These are phyloP conservation scores for Populus simonii DNA, from an alignment of 345 rosid species.

Conservation along the genomic window DNA sequence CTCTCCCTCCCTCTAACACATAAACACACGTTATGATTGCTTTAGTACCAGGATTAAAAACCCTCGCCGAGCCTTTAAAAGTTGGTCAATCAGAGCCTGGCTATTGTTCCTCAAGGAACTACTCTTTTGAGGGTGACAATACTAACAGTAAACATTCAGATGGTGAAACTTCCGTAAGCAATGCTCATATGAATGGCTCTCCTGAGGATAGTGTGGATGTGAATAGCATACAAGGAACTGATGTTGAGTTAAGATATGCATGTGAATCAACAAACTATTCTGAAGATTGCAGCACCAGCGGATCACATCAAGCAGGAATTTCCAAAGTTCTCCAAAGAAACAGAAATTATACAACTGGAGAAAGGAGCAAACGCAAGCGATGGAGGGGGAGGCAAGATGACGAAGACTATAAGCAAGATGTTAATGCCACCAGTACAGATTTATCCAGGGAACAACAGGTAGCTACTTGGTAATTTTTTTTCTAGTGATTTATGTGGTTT, in stretches of 20 bases:
- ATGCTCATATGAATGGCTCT: conserved; percentile 36
- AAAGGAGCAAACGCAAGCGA: conserved; percentile 81
- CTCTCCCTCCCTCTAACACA: neutral
- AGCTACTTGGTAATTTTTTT: conserved; percentile 8
- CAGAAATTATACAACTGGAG: conserved; percentile 49
- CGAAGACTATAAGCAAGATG: conserved; percentile 41
- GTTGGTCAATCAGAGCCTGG: conserved; percentile 41
- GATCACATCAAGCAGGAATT: conserved; percentile 49
- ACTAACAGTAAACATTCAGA: conserved; percentile 47
- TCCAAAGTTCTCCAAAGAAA: conserved; percentile 42
- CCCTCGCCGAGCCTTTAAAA: conserved; percentile 36
- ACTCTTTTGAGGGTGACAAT: conserved; percentile 53
- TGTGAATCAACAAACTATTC: conserved; percentile 46
- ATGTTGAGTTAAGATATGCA: conserved; percentile 51
- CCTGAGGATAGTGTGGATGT: conserved; percentile 44
- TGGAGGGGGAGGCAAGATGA: conserved; percentile 89
- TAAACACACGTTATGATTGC: neutral
- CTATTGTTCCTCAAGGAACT: conserved; percentile 41
- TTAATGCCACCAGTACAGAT: conserved; percentile 21
- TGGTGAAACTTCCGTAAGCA: conserved; percentile 46
- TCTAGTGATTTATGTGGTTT: conserved; percentile 6
- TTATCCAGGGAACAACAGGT: conserved; percentile 42
- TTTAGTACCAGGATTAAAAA: conserved; percentile 39
- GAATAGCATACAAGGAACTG: conserved; percentile 43
- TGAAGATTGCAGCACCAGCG: conserved; percentile 86